Evolutionary conservation across 139 green algal species (phyloP), one percentile per base, ranked within the genome.

Genomic region (Asterochloris erici): DNA sequence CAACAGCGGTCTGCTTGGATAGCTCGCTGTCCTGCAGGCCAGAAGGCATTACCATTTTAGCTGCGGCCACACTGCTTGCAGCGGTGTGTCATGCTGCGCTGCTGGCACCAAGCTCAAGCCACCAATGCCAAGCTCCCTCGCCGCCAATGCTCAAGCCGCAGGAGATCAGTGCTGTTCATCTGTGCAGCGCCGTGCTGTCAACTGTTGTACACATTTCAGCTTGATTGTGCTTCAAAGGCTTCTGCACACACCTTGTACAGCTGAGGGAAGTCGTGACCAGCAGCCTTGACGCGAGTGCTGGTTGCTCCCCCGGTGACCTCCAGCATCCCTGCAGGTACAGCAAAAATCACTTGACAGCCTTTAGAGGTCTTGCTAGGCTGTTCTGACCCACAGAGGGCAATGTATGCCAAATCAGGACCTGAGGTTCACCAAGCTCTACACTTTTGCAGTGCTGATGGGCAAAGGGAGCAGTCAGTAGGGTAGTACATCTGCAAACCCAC

Each of bases 281-380:
- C 79, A 38, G 79, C 81, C 28, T 87, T 86, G 9, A 77, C 81
- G 14, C 47, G 26, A 24, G 82, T 92, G 77, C 66, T 76, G 62
- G 80, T 86, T 29, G 80, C 84, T 14, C 89, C 89, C 54, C 89
- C 89, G 10, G 89, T 90, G 6, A 91, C 87, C 76, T 83, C 84
- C 75, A 88, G 77, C 84, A 81, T 82, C 86, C 89, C 38, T 54
- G 38, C 38, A 91, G 0, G 88, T 91, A 54, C 38, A 54, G 38
- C 38, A 54, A 2, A n/a, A 54, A 6, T 54, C 38, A 54, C 38
- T 54, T 54, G 38, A 54, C 38, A 54, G 38, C 38, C 38, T 54
- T 54, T 6, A 6, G 38, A 54, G 38, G 38, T 54, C 38, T 54
- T 54, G 38, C 38, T 54, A 54, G 38, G 6, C 2, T 54, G 6